Percentiles rank a stretch among this genome's conserved stretches.
Conservation (phyloP, 768 basidiomycete genomes). For the Leucocoprinus sp. region DNA sequence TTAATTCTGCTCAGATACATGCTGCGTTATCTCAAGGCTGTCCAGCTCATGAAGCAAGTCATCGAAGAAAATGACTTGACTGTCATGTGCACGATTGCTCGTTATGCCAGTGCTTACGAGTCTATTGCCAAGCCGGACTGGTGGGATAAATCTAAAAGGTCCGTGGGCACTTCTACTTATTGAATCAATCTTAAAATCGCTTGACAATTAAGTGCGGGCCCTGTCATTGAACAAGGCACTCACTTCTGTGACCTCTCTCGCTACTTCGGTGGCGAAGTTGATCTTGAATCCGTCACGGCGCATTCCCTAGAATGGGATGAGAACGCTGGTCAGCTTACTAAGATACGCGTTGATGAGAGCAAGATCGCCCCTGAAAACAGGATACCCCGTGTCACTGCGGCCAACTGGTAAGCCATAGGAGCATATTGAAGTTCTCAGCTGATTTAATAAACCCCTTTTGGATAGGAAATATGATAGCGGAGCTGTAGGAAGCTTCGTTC, state of each 20-base stretch:
- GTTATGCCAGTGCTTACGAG: slow-evolving; percentile 87
- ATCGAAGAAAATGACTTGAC: slow-evolving; percentile 89
- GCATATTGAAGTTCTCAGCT: neutral
- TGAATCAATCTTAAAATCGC: slow-evolving; percentile 9
- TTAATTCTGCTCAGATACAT: slow-evolving; percentile 54
- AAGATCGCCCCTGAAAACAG: slow-evolving; percentile 81
- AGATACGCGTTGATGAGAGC: slow-evolving; percentile 76
- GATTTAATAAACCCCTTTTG: neutral
- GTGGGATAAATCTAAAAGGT: slow-evolving; percentile 92
- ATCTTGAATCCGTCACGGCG: slow-evolving; percentile 70
- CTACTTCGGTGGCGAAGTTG: slow-evolving; percentile 95
- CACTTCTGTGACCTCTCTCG: slow-evolving; percentile 97
- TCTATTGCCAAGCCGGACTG: slow-evolving; percentile 75
- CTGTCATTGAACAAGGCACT: slow-evolving; percentile 87
- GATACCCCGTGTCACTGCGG: slow-evolving; percentile 88
- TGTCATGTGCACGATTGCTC: slow-evolving; percentile 93
- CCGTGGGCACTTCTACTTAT: slow-evolving; percentile 4
- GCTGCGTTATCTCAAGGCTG: slow-evolving; percentile 88
- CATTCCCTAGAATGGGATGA: slow-evolving; percentile 93
- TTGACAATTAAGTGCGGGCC: slow-evolving; percentile 49
- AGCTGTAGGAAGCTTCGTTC: slow-evolving; percentile 87
- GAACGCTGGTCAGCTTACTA: slow-evolving; percentile 75
- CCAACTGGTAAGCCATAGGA: slow-evolving; percentile 59
- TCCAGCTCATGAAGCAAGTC: slow-evolving; percentile 95
- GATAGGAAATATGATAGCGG: slow-evolving; percentile 90